Conservation (phyloP, 129 eudicot species). For the Ambrosia trifida region DNA sequence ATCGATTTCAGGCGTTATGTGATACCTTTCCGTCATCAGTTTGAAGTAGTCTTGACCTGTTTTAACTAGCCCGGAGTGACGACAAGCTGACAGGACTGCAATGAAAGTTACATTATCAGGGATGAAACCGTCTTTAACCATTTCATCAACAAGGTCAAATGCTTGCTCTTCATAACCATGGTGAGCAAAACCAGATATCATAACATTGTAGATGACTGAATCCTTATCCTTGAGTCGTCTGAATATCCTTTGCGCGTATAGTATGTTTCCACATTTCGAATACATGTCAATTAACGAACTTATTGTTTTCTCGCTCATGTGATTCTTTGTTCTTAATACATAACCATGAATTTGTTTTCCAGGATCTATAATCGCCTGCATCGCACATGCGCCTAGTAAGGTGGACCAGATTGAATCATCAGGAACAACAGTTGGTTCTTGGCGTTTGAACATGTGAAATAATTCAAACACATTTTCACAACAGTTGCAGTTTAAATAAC, state of each 20-base stretch:
- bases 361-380: slow-evolving; percentile 57
- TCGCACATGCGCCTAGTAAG: slow-evolving; percentile 64
- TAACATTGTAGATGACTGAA: slow-evolving; percentile 63
- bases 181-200: slow-evolving; percentile 90
- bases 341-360: slow-evolving; percentile 81
- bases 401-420: slow-evolving; percentile 54
- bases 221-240: slow-evolving; percentile 40
- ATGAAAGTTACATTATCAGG: slow-evolving; percentile 76
- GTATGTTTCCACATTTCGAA: slow-evolving; percentile 75
- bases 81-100: slow-evolving; percentile 82
- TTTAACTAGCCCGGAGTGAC: slow-evolving; percentile 71
- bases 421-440: slow-evolving; percentile 33
- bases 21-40: slow-evolving; percentile 59
- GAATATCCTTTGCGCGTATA: slow-evolving; percentile 56
- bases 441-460: slow-evolving; percentile 42
- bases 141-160: slow-evolving; percentile 51
- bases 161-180: slow-evolving; percentile 69
- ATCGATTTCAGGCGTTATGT: slow-evolving; percentile 65
- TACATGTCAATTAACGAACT: slow-evolving; percentile 81
- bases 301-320: slow-evolving; percentile 42
- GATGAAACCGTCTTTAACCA: slow-evolving; percentile 35
- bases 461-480: slow-evolving; percentile 59
- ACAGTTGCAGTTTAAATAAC: slow-evolving; percentile 58
- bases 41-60: slow-evolving; percentile 66
- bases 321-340: slow-evolving; percentile 41